Conservation (phyloP, 2,329 filamentous ascomycete genomes). For the Helotiales sp. region DNA sequence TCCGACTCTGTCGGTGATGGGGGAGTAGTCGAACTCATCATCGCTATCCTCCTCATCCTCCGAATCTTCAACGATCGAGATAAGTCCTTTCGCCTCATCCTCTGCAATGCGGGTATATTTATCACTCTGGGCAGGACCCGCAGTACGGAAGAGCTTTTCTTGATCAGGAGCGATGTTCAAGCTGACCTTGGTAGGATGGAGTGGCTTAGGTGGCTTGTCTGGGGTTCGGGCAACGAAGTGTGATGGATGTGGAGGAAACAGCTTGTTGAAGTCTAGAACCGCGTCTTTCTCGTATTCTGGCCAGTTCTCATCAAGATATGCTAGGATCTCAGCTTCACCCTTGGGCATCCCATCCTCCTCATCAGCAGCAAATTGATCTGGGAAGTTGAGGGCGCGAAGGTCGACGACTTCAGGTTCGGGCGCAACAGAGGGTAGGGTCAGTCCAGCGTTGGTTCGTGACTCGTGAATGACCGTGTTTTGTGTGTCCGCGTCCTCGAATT, state of each 20-base stretch:
- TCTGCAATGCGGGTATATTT: slow-evolving; percentile 63
- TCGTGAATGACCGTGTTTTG: slow-evolving; percentile 29
- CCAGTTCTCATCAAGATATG: slow-evolving; percentile 79
- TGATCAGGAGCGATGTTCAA: slow-evolving; percentile 87
- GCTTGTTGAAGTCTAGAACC: slow-evolving; percentile 77
- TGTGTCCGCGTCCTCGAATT: slow-evolving; percentile 33
- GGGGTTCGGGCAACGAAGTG: slow-evolving; percentile 81
- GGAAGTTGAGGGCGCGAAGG: slow-evolving; percentile 53
- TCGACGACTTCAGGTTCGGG: slow-evolving; percentile 31
- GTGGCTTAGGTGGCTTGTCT: slow-evolving; percentile 76
- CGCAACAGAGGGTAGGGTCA: slow-evolving; percentile 32
- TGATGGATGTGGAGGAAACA: slow-evolving; percentile 82
- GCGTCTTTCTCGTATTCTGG: slow-evolving; percentile 79
- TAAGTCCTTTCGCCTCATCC: slow-evolving; percentile 53
- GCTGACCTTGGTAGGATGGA: slow-evolving; percentile 85
- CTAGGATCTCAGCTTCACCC: slow-evolving; percentile 73
- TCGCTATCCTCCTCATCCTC: slow-evolving; percentile 49
- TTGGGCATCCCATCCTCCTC: slow-evolving; percentile 71
- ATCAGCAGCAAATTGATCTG: slow-evolving; percentile 43
- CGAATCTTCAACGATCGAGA: slow-evolving; percentile 50
- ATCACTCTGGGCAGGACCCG: slow-evolving; percentile 58
- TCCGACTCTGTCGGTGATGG: slow-evolving; percentile 69
- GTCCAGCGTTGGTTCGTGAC: slow-evolving; percentile 24
- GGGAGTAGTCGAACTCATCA: slow-evolving; percentile 56
- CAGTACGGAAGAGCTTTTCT: slow-evolving; percentile 82